Evolutionary conservation across 2,329 filamentous ascomycete genomes (phyloP), one percentile per base, ranked within the genome.

Genomic region (Talaromyces sp.): DNA sequence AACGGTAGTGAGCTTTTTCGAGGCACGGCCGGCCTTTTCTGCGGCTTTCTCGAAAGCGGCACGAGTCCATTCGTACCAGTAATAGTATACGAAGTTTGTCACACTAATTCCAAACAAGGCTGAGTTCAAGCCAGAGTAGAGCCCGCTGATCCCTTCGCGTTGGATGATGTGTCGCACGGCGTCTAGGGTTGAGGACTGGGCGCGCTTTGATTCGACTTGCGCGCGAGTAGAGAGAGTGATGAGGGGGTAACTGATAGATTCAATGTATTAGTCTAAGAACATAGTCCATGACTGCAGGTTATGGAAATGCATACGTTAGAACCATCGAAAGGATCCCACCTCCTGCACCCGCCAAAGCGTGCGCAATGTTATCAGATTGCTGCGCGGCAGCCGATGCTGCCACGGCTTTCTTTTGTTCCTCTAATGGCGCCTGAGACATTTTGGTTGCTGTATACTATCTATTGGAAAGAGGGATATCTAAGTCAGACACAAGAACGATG

Each of bases 11-110:
- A 99, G 87, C 73, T 91, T 92, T 76, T 85, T 88, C 62, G 83
- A 86, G 58, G 86, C 83, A 63, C 90, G 86, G 35, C 89, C 89
- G 56, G 89, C 80, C 67, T 84, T 86, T 59, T 81, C 73, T 46
- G 91, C 91, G 9, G 91, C 89, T 63, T 82, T 78, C 63, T 79
- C 91, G 78, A 97, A 97, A 71, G 88, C 88, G 53, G 88, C 82
- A 60, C 92, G 87, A 62, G 91, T 94, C 89, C 91, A 99, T 79
- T 99, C 94, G 77, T 97, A 99, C 93, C 84, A 99, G 81, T 97
- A 99, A 79, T 99, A 99, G 82, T 99, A 99, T 50, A 99, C 93
- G 73, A 99, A 99, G 80, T 99, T 99, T 67, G 94, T 99, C 66
- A 99, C 87, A 75, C 89, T 94, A 79, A 99, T 97, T 73, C 94